phyloP scores from a whole-genome alignment of 805 yeast genomes.

The Candida michaelii region DNA sequence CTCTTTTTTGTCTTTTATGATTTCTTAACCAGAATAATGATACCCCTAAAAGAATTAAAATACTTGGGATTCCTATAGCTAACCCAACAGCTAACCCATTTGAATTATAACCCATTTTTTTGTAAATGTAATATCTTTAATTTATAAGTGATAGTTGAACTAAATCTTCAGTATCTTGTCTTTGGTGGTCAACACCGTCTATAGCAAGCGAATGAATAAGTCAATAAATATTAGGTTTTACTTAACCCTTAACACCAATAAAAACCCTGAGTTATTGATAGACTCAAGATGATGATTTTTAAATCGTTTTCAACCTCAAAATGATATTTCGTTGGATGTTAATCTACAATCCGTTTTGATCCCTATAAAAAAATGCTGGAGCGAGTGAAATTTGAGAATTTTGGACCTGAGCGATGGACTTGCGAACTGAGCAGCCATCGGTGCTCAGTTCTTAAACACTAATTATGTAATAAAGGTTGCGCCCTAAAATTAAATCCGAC shows the following conservation, averaged over 20 bases:
- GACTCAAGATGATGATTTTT: neutral
- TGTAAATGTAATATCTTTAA: too few species aligned
- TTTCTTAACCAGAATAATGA: conserved; percentile 29
- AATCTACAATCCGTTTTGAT: conserved; percentile 2
- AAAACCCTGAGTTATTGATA: neutral
- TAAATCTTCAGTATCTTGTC: neutral
- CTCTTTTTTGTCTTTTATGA: conserved; percentile 29
- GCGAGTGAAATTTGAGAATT: conserved; percentile 5
- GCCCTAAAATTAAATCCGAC: too few species aligned
- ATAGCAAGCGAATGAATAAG: conserved; percentile 6
- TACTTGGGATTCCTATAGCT: conserved; percentile 41
- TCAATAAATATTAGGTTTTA: neutral
- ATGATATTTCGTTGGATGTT: neutral
- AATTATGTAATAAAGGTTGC: too few species aligned
- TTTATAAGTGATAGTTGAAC: too few species aligned
- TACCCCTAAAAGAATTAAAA: conserved; percentile 26
- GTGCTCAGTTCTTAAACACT: neutral
- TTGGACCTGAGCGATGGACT: conserved; percentile 5
- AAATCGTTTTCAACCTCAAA: neutral
- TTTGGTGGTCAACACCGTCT: conserved; percentile 1
- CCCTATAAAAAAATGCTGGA: conserved; percentile 3
- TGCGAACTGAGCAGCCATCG: neutral
- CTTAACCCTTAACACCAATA: neutral
- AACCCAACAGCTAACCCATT: conserved; percentile 39
- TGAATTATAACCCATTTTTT: conserved; percentile 4